Base-by-base conservation (phyloP, 768 basidiomycete genomes). In the Leccinum broughii region DNA sequence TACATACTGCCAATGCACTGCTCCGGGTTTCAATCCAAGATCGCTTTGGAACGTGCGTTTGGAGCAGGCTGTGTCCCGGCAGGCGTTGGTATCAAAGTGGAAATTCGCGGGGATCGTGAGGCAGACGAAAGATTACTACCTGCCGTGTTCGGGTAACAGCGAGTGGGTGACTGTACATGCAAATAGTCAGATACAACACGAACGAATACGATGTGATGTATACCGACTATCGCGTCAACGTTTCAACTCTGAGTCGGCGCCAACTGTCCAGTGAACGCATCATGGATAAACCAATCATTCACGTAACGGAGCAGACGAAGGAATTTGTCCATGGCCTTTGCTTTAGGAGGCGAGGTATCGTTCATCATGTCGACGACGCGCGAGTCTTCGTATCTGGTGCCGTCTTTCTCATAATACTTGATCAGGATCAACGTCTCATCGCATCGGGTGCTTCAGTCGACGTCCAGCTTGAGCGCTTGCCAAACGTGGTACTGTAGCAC, bases 1-100 rank as follows among this genome's bases (percentile, higher is more conserved):
- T 93, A 88, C 63, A 73, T 93, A 51, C 77, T 93, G 0, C 92
- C 92, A 0, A 89, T 94, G 85, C 93, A 94, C 69, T 94, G 92
- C 66, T 85, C 89, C 3, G 92, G 92, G 4, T 90, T 93, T 68
- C 79, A 81, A n/a, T 82, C 83, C 37, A 92, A 93, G 71, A 70
- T 90, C 8, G 89, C 86, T 2, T 72, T 94, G 65, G 85, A 86
- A 68, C 72, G 74, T 6, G 89, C 82, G 3, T 78, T 95, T 17
- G 92, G 91, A 22, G 84, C 89, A 55, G 85, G 85, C 1, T 87
- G 87, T 65, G 90, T 94, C 13, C 89, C 92, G 0, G 88, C 85
- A 4, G 90, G 90, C 6, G 86, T 87, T 3, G 92, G 92, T 14
- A 79, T 86, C 24, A 85, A 80, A 62, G 80, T 92, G 4, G 78